Evolutionary conservation across 2,329 filamentous ascomycete species (phyloP).

Genomic region (Mycosphaerella sp.): DNA sequence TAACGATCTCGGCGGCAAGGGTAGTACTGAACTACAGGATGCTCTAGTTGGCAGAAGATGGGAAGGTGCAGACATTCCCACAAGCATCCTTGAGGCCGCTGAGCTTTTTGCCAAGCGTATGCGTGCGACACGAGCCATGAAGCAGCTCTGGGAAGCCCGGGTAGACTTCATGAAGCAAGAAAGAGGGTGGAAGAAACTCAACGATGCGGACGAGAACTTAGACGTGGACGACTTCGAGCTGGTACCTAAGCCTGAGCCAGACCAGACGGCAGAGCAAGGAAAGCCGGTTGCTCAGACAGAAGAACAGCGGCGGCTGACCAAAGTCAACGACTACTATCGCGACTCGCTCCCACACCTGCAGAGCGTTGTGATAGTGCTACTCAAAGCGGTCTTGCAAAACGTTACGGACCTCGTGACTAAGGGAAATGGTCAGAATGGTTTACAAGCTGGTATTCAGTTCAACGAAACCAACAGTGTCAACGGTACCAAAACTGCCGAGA

Average conservation of each 20-base stretch:
- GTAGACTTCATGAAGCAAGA: constrained; percentile 89
- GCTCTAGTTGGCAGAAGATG: constrained; percentile 74
- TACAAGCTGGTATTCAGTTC: constrained; percentile 45
- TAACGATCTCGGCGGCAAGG: constrained; percentile 86
- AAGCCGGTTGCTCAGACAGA: constrained; percentile 24
- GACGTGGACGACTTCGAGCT: constrained; percentile 34
- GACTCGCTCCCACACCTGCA: constrained; percentile 78
- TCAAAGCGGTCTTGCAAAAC: constrained; percentile 81
- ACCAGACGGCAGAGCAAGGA: constrained; percentile 33
- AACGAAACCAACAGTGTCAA: constrained; percentile 29
- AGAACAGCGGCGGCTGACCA: constrained; percentile 31
- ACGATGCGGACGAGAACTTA: constrained; percentile 29
- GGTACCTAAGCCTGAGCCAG: constrained; percentile 21
- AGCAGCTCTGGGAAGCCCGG: constrained; percentile 90
- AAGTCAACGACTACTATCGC: constrained; percentile 76
- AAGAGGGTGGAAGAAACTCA: constrained; percentile 69
- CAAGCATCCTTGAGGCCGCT: constrained; percentile 91
- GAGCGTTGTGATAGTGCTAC: constrained; percentile 83
- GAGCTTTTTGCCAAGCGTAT: constrained; percentile 86
- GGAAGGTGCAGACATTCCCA: constrained; percentile 90
- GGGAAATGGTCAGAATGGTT: constrained; percentile 43
- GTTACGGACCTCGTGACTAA: constrained; percentile 76
- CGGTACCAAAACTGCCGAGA: constrained; percentile 35
- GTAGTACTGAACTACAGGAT: constrained; percentile 72
- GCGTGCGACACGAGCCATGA: constrained; percentile 82